phyloP scores from a whole-genome alignment of 225 moss, liverwort and hornwort genomes.

The Rhytidiadelphus loreus region DNA sequence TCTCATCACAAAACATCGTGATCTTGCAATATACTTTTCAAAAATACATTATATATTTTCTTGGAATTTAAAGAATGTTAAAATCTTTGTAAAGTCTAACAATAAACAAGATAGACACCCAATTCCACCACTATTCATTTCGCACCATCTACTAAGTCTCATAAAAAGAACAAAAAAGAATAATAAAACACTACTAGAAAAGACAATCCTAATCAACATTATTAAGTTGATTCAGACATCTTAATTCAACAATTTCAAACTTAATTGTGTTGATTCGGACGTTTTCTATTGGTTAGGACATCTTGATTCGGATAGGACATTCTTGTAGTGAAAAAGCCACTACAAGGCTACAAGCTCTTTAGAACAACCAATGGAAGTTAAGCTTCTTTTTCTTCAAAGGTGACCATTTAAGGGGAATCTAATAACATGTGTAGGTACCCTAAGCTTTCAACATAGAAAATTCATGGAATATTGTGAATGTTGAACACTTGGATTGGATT shows the following conservation, averaged over 20 bases:
- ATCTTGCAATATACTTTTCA: neutral
- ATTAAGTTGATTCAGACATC: no score
- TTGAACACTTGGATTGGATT: fast-evolving
- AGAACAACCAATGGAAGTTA: neutral
- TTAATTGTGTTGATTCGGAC: no score
- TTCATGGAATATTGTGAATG: neutral
- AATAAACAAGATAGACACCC: neutral
- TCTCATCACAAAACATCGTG: neutral
- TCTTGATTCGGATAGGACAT: no score
- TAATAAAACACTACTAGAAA: no score
- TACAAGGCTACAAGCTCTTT: neutral
- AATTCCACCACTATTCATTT: neutral
- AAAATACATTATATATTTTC: neutral
- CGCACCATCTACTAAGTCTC: neutral
- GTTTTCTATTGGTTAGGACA: no score
- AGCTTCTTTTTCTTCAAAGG: neutral
- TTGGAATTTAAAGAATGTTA: neutral
- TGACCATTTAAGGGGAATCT: no score
- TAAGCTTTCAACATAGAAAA: neutral
- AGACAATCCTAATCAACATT: no score
- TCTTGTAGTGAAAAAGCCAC: no score
- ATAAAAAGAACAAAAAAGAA: neutral
- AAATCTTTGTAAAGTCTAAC: neutral
- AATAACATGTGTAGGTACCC: neutral
- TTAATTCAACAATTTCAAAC: no score